Evolutionary conservation across 169 alveolate genomes (phyloP), one percentile per base, ranked within the genome.

Genomic region (Plasmodium berghei): DNA sequence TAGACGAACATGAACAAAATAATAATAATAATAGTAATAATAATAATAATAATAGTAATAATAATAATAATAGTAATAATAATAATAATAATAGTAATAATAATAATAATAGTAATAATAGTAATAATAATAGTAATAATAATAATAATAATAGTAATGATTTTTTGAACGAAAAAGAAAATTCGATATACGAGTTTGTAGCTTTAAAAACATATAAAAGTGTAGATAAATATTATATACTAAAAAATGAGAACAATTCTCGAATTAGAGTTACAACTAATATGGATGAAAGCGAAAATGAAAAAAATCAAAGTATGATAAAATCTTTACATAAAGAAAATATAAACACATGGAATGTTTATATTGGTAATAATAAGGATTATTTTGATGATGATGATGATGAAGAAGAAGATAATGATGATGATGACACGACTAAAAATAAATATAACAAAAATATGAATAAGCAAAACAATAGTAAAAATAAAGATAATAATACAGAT

Each of bases 381-480:
- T 83, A 67, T 48, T 83, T 83, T 83, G 90, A 83, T 14, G 90
- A 83, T 2, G 90, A 83, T 2, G 90, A 77, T 0, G 73, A 55
- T n/a, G 88, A 74, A 9, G 74, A 74, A 1, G 62, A 46, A 9
- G 71, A 73, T 10, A 64, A 55, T 48, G 73, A 75, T 18, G 46
- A 63, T 16, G 66, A 61, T 3, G 86, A 20, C 0, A 40, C 10
- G n/a, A 49, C 45, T 14, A 10, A 49, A 9, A 26, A 54, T 6
- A 49, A 52, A 12, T 8, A 10, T 58, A 73, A 10, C 5, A 20
- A 28, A 16, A 48, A 46, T 2, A 40, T 18, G 2, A 1, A 18
- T 20, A 48, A 22, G 12, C 24, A 5, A 8, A 24, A 3, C 26
- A 5, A 16, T 22, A 28, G 73, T 66, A 16, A 16, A n/a, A 49